phyloP scores from a whole-genome alignment of 352 stramenopile species.

The Pythium aquatile region DNA sequence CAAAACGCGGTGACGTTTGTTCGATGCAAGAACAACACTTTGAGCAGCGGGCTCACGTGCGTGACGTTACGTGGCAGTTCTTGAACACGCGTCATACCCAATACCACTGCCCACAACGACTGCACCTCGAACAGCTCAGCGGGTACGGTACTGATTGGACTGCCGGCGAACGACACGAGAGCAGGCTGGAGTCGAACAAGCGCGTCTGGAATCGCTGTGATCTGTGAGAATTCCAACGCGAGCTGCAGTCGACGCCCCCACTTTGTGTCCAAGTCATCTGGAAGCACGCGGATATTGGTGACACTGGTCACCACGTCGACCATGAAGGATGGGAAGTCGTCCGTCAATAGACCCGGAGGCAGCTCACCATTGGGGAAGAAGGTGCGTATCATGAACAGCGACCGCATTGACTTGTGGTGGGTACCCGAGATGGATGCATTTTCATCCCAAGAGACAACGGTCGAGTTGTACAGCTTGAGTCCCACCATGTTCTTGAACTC shows the following conservation, averaged over 20 bases:
- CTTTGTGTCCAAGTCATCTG: slow-evolving; percentile 1
- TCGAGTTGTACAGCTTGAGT: slow-evolving; percentile 25
- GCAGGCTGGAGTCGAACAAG: slow-evolving; percentile 10
- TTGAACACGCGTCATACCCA: background rate
- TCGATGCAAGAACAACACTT: background rate
- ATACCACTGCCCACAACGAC: background rate
- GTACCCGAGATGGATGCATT: background rate
- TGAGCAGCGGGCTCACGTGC: background rate
- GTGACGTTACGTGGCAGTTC: background rate
- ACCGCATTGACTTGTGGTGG: background rate
- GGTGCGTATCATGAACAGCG: background rate
- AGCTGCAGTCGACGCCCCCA: slow-evolving; percentile 8
- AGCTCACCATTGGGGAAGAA: slow-evolving; percentile 6
- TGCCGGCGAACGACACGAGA: slow-evolving; percentile 8
- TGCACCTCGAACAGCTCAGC: background rate
- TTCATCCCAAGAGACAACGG: background rate
- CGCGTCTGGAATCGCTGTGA: slow-evolving; percentile 15
- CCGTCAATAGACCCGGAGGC: slow-evolving; percentile 4
- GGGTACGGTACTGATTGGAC: background rate
- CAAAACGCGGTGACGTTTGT: background rate
- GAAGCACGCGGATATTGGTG: slow-evolving; percentile 12
- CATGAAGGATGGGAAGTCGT: slow-evolving; percentile 6
- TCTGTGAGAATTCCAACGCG: slow-evolving; percentile 15
- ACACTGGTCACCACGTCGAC: background rate
- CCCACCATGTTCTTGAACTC: slow-evolving; percentile 1